Evolutionary conservation across 1,139 yeast genomes (phyloP).

Genomic region (Suhomyces maxii): DNA sequence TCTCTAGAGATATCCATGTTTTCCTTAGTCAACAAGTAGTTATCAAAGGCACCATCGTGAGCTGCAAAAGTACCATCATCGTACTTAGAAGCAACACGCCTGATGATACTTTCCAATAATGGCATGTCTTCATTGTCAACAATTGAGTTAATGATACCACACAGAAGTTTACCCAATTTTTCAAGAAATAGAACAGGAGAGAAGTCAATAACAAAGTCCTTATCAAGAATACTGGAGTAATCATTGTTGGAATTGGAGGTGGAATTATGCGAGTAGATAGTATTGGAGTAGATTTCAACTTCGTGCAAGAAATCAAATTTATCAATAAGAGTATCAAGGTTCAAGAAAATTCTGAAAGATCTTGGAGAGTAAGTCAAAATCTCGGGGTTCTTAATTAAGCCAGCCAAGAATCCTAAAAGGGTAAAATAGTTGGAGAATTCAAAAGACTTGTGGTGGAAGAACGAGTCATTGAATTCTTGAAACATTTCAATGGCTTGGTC

Average conservation of each 20-base stretch:
- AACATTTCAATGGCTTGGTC: slow-evolving; percentile 33
- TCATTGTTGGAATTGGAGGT: slow-evolving; percentile 17
- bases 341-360: slow-evolving; percentile 34
- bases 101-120: slow-evolving; percentile 33
- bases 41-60: slow-evolving; percentile 3
- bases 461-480: slow-evolving; percentile 26
- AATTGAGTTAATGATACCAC: slow-evolving; percentile 32
- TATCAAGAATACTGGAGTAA: slow-evolving; percentile 27
- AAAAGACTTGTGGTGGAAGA: slow-evolving; percentile 22
- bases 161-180: slow-evolving; percentile 41
- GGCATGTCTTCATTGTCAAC: slow-evolving; percentile 24
- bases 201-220: slow-evolving; percentile 32
- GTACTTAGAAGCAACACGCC: slow-evolving; percentile 24
- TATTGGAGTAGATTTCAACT: slow-evolving; percentile 36
- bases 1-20: slow-evolving; percentile 12
- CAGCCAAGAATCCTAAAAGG: slow-evolving; percentile 47
- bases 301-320: slow-evolving; percentile 42
- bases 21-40: slow-evolving; percentile 8
- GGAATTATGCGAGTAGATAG: slow-evolving; percentile 20
- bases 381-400: slow-evolving; percentile 35
- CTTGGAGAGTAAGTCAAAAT: slow-evolving; percentile 31
- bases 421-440: slow-evolving; percentile 44
- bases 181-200: slow-evolving; percentile 50
- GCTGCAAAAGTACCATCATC: slow-evolving; percentile 16
- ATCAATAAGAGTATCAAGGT: slow-evolving; percentile 41